phyloP scores from a whole-genome alignment of 148 eudicot species.

The Camellia japonica region DNA sequence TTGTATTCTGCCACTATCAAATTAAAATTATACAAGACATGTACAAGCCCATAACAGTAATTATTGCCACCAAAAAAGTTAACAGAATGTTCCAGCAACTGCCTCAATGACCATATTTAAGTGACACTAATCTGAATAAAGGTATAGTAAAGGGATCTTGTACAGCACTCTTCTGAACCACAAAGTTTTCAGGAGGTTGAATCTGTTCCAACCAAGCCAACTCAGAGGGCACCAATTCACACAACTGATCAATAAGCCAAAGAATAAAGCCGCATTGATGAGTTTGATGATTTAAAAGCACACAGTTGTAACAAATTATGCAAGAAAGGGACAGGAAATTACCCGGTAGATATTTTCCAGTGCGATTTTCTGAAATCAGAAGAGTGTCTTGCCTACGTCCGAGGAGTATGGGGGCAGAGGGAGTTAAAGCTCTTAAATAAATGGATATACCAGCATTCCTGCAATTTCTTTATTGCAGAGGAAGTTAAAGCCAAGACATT shows the following conservation, averaged over 20 bases:
- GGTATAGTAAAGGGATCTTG: constrained; percentile 43
- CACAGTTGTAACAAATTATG: neutral
- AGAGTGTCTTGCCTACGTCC: too few species aligned
- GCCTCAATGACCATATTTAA: too few species aligned
- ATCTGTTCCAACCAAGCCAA: constrained; percentile 44
- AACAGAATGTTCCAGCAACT: too few species aligned
- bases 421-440: too few species aligned
- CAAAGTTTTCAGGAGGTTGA: constrained; percentile 47
- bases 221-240: constrained; percentile 30
- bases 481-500: too few species aligned
- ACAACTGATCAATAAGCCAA: constrained; percentile 27
- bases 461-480: too few species aligned
- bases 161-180: constrained; percentile 37
- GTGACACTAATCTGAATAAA: neutral
- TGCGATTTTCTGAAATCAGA: neutral
- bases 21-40: too few species aligned
- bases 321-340: neutral
- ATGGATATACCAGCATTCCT: too few species aligned
- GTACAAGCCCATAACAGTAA: too few species aligned
- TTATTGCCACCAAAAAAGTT: too few species aligned
- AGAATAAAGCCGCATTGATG: neutral
- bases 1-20: too few species aligned
- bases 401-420: too few species aligned
- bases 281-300: neutral
- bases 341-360: constrained; percentile 41